These are phyloP conservation scores for Wickerhamiella qilinensis DNA, from an alignment of 805 yeast species.

Conservation along the genomic window DNA sequence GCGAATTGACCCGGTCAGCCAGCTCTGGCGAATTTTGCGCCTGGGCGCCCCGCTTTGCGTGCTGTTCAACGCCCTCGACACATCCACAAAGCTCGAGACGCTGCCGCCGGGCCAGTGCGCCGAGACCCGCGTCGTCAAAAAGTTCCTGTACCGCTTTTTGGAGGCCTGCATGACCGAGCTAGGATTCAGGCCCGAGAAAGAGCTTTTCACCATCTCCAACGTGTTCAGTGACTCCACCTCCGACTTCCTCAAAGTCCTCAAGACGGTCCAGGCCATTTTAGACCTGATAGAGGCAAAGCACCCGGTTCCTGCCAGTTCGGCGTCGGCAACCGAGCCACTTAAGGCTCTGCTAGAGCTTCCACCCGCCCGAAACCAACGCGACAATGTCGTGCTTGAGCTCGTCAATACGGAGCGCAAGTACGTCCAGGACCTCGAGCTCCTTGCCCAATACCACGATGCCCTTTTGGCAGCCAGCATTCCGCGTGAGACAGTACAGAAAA, in stretches of 20 bases:
- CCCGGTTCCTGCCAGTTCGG: slow-evolving; percentile 1
- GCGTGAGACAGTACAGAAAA: slow-evolving; percentile 59
- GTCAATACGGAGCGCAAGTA: slow-evolving; percentile 84
- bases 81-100: slow-evolving; percentile 31
- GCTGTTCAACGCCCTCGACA: slow-evolving; percentile 55
- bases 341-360: slow-evolving; percentile 3
- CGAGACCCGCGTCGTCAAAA: slow-evolving; percentile 72
- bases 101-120: slow-evolving; percentile 55
- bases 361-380: slow-evolving; percentile 27
- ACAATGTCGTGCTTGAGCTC: slow-evolving; percentile 70
- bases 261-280: slow-evolving; percentile 51
- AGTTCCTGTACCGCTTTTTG: slow-evolving; percentile 77
- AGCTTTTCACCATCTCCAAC: slow-evolving; percentile 76
- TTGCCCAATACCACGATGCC: slow-evolving; percentile 52
- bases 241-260: slow-evolving; percentile 58
- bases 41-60: slow-evolving; percentile 87
- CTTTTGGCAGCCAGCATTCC: slow-evolving; percentile 52
- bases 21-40: slow-evolving; percentile 73
- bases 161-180: slow-evolving; percentile 69
- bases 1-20: slow-evolving; percentile 81
- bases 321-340: neutral
- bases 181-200: slow-evolving; percentile 51
- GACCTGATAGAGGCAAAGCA: slow-evolving; percentile 20
- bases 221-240: slow-evolving; percentile 72
- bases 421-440: slow-evolving; percentile 74